A percentile compares a stretch with the other conserved stretches of the same genome.
Evolutionary conservation across 2,329 filamentous ascomycete species (phyloP).

Genomic region (Fusarium protoensiforme): DNA sequence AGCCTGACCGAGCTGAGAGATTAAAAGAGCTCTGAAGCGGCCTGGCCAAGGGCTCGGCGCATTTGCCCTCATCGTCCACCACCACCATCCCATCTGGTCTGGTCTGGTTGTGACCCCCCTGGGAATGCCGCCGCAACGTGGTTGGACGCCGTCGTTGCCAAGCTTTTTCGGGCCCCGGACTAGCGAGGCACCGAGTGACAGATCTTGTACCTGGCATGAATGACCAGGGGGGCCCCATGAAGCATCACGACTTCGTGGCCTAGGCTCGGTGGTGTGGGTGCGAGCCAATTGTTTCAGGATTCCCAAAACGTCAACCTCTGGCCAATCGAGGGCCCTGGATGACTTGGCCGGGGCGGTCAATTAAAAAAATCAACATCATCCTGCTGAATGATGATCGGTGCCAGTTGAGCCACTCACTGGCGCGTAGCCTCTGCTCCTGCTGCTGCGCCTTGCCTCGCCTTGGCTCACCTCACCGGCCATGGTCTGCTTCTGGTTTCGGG

Average conservation of each 20-base stretch:
- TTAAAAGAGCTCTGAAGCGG: constrained; percentile 25
- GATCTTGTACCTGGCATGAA: constrained; percentile 36
- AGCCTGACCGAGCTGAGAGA: constrained; percentile 9
- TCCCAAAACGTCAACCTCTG: constrained; percentile 2
- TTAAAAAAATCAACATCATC: constrained; percentile 16
- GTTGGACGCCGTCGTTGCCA: constrained; percentile 17
- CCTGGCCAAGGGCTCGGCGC: constrained; percentile 16
- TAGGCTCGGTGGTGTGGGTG: constrained; percentile 22
- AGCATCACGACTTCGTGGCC: constrained; percentile 7
- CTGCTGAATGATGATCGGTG: neutral
- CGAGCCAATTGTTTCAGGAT: constrained; percentile 31
- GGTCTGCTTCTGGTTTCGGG: neutral
- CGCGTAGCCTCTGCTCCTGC: constrained; percentile 17
- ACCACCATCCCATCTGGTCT: neutral
- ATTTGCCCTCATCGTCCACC: constrained; percentile 6
- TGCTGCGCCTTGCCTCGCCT: neutral
- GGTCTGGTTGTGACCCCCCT: neutral
- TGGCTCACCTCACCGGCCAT: neutral
- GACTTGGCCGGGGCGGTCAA: constrained; percentile 12
- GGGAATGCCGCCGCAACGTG: constrained; percentile 3
- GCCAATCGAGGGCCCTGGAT: constrained; percentile 22
- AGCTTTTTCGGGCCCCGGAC: constrained; percentile 16
- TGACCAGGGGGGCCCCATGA: neutral
- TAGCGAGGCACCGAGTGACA: constrained; percentile 16
- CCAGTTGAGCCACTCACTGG: constrained; percentile 24